Base-by-base conservation (phyloP, 441 rosid species). In the Populus hybrid region DNA sequence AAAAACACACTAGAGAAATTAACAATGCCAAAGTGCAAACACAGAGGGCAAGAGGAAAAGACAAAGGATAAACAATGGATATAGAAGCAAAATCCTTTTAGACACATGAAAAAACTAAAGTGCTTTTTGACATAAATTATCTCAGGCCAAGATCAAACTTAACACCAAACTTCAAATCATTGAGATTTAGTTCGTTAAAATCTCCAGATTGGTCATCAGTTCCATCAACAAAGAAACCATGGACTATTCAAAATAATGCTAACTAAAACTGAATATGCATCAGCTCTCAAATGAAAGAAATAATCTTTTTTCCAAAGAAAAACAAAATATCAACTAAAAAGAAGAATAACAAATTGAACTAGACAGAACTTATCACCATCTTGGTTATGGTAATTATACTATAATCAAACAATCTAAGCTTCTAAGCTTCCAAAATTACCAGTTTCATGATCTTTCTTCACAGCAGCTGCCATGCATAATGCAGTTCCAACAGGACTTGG, bases 401-500 rank as follows among this genome's bases (percentile, higher is more conserved):
- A 46, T 61, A 21, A 65, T 61, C 16, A 34, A 34, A 64, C 7
- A 74, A 53, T 69, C 73, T 36, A 77, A 70, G 78, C 78, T 77
- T 81, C 76, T 72, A 74, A 40, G 50, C 50, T 40, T 40, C 50
- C 50, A 40, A 10, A 75, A 78, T 83, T 92, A 97, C 99, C 99
- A 83, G 78, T 83, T 92, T 92, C 98, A 81, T 90, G 97, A 88
- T 89, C 98, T 87, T 97, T 97, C 87, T 89, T 93, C 42, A 89
- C 75, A 81, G 93, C 86, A 82, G 99, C 97, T 1, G 97, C 97
- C 98, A 94, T 90, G 81, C 98, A 97, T 67, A 97, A 85, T 76
- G 98, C 98, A 77, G 94, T 94, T 81, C 98, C 99, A 76, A 80
- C 88, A 67, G 93, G 92, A 80, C 95, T 89, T 66, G 95, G 92